Conservation (phyloP, 345 rosid species). For the Moricandia moricandioides region DNA sequence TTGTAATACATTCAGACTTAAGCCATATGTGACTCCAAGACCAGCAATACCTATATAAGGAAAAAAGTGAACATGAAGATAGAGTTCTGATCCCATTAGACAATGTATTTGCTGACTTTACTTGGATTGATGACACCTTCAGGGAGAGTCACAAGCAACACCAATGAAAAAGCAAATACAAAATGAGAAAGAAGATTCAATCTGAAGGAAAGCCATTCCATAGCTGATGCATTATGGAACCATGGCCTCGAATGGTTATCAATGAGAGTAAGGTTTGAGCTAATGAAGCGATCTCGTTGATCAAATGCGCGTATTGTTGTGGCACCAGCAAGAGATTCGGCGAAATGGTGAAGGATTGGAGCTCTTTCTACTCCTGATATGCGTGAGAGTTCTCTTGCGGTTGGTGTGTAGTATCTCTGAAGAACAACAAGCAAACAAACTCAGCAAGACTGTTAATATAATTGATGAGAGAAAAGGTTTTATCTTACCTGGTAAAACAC, state of each 20-base stretch:
- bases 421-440: neutral
- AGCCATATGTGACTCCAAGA: conserved; percentile 84
- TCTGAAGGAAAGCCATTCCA: conserved; percentile 98
- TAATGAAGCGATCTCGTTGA: conserved; percentile 61
- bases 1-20: conserved; percentile 81
- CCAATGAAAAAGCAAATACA: conserved; percentile 84
- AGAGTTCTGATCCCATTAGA: neutral
- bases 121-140: conserved; percentile 94
- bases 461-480: neutral
- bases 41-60: conserved; percentile 77
- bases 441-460: conserved; percentile 4
- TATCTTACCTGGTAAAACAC: conserved; percentile 85
- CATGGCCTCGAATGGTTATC: conserved; percentile 87
- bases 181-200: conserved; percentile 81
- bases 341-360: conserved; percentile 95
- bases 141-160: conserved; percentile 80
- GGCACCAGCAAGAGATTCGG: conserved; percentile 88
- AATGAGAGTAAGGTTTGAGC: conserved; percentile 61
- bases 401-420: conserved; percentile 86
- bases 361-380: conserved; percentile 76
- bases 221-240: conserved; percentile 81
- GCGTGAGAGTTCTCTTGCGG: conserved; percentile 93
- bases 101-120: conserved; percentile 41
- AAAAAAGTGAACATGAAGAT: conserved; percentile 6
- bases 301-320: conserved; percentile 86